phyloP scores from a whole-genome alignment of 2,329 filamentous ascomycete species.

The Sarocladiaceae sp. region DNA sequence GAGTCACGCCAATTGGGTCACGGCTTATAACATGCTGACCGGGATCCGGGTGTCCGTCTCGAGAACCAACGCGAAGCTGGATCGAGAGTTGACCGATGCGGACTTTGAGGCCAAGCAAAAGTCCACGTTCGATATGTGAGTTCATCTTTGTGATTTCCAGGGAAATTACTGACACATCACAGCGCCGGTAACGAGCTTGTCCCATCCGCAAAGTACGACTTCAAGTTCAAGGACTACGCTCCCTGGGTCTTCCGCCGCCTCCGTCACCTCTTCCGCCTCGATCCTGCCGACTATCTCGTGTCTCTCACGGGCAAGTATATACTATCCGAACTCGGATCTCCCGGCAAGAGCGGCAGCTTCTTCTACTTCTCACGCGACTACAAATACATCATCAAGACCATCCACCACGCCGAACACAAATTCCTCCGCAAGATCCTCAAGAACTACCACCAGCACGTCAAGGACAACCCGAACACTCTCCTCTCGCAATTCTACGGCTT shows the following conservation, averaged over 20 bases:
- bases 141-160: too few species aligned
- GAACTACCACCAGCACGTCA: slow-evolving; percentile 92
- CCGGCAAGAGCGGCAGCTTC: slow-evolving; percentile 97
- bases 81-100: slow-evolving; percentile 80
- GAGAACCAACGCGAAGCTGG: slow-evolving; percentile 92
- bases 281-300: slow-evolving; percentile 97
- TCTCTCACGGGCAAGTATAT: slow-evolving; percentile 99
- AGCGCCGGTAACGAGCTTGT: slow-evolving; percentile 96
- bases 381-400: slow-evolving; percentile 99
- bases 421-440: slow-evolving; percentile 79
- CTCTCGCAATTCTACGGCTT: slow-evolving; percentile 97
- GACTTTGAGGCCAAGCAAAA: slow-evolving; percentile 96
- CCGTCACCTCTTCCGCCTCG: slow-evolving; percentile 80
- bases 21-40: slow-evolving; percentile 98
- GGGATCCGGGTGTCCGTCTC: slow-evolving; percentile 97
- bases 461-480: slow-evolving; percentile 90
- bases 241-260: slow-evolving; percentile 98
- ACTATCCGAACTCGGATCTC: slow-evolving; percentile 91
- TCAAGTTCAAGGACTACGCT: slow-evolving; percentile 99
- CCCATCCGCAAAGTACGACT: slow-evolving; percentile 97
- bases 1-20: slow-evolving; percentile 94
- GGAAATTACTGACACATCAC: slow-evolving; percentile 11
- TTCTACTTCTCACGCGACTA: slow-evolving; percentile 99
- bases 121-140: slow-evolving; percentile 97
- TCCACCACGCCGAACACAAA: slow-evolving; percentile 91